Evolutionary conservation across 306 rosid genomes (phyloP).

Genomic region (Sicyos edulis): DNA sequence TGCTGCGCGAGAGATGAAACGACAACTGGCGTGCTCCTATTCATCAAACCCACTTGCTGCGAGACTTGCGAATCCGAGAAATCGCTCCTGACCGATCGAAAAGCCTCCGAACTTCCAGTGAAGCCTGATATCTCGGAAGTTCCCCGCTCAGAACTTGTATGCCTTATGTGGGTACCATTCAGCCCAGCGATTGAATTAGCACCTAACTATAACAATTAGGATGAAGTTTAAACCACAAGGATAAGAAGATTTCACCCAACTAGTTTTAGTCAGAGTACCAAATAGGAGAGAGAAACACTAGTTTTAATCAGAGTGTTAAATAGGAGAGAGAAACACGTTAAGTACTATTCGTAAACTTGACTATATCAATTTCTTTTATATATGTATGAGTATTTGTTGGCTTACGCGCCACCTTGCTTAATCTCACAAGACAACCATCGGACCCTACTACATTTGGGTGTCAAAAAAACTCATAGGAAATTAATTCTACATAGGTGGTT

Average conservation of each 20-base stretch:
- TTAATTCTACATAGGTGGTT: too few relatives aligned
- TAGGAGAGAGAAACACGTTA: neutral
- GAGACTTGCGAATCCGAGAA: conserved; percentile 37
- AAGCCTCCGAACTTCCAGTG: conserved; percentile 44
- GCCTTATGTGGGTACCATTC: conserved; percentile 35
- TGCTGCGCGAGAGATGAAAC: conserved; percentile 45
- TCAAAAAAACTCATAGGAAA: too few relatives aligned
- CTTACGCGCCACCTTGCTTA: too few relatives aligned
- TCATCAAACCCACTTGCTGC: conserved; percentile 32
- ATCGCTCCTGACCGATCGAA: conserved; percentile 45
- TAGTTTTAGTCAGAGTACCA: neutral
- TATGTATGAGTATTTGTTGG: too few relatives aligned
- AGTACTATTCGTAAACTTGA: conserved; percentile 25
- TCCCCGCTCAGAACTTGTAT: conserved; percentile 43
- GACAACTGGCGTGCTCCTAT: conserved; percentile 55
- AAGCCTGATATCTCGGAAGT: conserved; percentile 45
- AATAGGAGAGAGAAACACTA: neutral
- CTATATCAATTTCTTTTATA: conserved; percentile 9
- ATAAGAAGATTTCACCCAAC: neutral
- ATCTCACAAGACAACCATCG: too few relatives aligned
- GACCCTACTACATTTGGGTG: too few relatives aligned
- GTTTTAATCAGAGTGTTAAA: neutral
- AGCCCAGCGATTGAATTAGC: conserved; percentile 33
- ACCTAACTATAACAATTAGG: conserved; percentile 40
- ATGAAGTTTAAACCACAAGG: conserved; percentile 18